These are phyloP conservation scores for Stagonosporopsis chrysanthemi DNA, from an alignment of 2,329 filamentous ascomycete species.

Conservation along the genomic window DNA sequence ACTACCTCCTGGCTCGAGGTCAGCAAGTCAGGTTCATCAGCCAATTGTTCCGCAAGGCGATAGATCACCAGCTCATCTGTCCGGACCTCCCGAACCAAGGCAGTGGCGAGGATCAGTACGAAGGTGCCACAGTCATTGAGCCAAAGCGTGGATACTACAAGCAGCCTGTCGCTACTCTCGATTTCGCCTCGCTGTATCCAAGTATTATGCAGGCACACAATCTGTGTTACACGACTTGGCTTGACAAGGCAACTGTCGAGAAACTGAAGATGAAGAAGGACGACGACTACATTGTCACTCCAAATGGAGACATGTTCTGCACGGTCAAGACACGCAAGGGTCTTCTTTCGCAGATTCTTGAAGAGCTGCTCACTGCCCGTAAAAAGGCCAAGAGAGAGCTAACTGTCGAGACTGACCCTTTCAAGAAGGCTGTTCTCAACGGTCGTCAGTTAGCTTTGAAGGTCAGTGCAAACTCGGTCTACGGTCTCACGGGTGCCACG, in stretches of 20 bases:
- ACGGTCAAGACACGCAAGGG: constrained; percentile 90
- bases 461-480: constrained; percentile 96
- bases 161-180: constrained; percentile 92
- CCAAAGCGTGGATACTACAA: constrained; percentile 93
- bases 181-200: constrained; percentile 98
- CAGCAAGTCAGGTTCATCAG: constrained; percentile 99
- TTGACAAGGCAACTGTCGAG: constrained; percentile 80
- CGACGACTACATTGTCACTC: constrained; percentile 95
- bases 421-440: constrained; percentile 97
- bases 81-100: constrained; percentile 78
- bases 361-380: constrained; percentile 88
- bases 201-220: constrained; percentile 99
- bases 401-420: constrained; percentile 86
- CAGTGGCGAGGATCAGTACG: constrained; percentile 83
- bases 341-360: constrained; percentile 90
- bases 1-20: constrained; percentile 86
- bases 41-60: constrained; percentile 92
- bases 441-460: constrained; percentile 96
- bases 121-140: constrained; percentile 97
- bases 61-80: constrained; percentile 92
- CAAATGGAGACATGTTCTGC: constrained; percentile 91
- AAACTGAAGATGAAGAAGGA: constrained; percentile 81
- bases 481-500: constrained; percentile 94
- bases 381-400: constrained; percentile 94
- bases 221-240: constrained; percentile 92